Percentiles rank a stretch among this genome's conserved stretches.
phyloP scores from a whole-genome alignment of 768 basidiomycete species.

The Leucocoprinus sp. region DNA sequence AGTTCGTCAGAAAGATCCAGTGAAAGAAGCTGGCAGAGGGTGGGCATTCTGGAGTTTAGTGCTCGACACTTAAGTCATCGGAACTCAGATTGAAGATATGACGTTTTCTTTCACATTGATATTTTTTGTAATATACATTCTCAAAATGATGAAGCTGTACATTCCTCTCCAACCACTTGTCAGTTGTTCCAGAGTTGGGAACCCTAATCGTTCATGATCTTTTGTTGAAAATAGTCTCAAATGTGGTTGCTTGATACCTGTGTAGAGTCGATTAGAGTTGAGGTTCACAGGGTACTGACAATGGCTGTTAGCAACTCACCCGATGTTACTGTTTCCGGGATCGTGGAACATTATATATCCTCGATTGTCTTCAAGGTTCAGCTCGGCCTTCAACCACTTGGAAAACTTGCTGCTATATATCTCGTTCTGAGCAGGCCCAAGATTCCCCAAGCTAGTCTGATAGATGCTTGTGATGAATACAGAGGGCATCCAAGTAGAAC shows the following conservation, averaged over 20 bases:
- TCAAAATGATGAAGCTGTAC: too few species aligned
- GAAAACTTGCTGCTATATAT: conserved; percentile 49
- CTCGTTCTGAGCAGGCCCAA: conserved; percentile 39
- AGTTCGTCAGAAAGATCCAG: conserved; percentile 19
- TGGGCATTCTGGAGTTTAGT: conserved; percentile 25
- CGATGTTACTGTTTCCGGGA: conserved; percentile 41
- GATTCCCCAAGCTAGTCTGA: conserved; percentile 52
- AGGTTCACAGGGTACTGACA: neutral
- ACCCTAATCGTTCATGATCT: neutral
- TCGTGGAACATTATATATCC: conserved; percentile 56
- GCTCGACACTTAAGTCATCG: conserved; percentile 17
- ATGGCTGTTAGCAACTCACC: conserved; percentile 25
- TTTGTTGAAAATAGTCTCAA: conserved; percentile 28
- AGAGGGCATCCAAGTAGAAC: neutral
- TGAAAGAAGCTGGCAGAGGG: conserved; percentile 5
- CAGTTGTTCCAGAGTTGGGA: too few species aligned
- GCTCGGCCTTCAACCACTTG: conserved; percentile 43
- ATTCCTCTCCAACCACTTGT: too few species aligned
- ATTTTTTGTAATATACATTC: too few species aligned
- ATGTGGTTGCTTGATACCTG: conserved; percentile 38
- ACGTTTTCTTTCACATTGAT: neutral
- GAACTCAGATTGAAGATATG: neutral
- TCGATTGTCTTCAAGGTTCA: conserved; percentile 41
- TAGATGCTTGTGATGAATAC: neutral
- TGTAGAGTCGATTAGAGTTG: neutral